phyloP scores from a whole-genome alignment of 495 filamentous ascomycete species.

The Cudoniella acicularis region DNA sequence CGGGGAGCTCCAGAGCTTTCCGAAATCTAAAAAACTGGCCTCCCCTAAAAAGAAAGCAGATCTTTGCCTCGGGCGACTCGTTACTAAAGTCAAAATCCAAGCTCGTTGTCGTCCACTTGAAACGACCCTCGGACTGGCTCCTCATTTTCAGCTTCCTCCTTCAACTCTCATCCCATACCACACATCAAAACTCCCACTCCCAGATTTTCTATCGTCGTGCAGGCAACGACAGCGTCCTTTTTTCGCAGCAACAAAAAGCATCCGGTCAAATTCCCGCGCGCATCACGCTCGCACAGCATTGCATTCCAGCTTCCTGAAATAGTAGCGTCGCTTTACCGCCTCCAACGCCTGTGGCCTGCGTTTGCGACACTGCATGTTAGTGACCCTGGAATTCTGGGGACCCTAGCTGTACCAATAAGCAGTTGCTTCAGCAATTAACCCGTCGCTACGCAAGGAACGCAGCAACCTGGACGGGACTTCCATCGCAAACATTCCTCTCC shows the following conservation, averaged over 20 bases:
- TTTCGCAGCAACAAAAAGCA: too few species aligned
- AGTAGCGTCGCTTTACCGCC: conserved; percentile 16
- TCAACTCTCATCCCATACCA: background rate
- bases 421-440: conserved; percentile 4
- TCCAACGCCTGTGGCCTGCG: conserved; percentile 1
- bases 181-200: background rate
- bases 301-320: conserved; percentile 9
- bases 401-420: background rate
- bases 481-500: conserved; percentile 9
- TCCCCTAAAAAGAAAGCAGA: background rate
- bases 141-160: background rate
- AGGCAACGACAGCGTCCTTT: background rate
- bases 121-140: conserved; percentile 3
- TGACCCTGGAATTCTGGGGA: conserved; percentile 7
- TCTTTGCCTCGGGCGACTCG: background rate
- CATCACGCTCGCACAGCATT: background rate
- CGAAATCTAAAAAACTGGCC: background rate
- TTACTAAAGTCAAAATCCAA: background rate
- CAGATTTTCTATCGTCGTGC: background rate
- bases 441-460: conserved; percentile 22
- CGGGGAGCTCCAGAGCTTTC: too few species aligned
- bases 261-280: too few species aligned
- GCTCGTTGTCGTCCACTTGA: conserved; percentile 9
- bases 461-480: background rate
- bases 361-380: background rate